phyloP scores from a whole-genome alignment of 768 basidiomycete genomes.

The Mycena leptocephala region DNA sequence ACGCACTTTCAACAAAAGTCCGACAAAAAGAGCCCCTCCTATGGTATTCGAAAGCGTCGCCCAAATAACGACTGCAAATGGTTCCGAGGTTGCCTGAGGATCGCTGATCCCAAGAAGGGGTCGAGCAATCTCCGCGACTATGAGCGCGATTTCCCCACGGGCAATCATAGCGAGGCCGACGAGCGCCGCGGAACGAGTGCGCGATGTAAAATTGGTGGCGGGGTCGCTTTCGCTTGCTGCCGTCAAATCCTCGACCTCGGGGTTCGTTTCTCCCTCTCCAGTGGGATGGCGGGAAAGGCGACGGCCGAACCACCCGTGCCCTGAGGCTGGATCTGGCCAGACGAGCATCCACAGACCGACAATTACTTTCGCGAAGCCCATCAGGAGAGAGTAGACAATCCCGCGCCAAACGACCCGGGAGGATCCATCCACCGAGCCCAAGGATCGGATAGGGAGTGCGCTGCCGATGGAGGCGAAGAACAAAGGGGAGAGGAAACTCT shows the following conservation, averaged over 20 bases:
- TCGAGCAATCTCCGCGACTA: constrained; percentile 66
- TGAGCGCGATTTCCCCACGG: constrained; percentile 79
- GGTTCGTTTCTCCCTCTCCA: not conserved
- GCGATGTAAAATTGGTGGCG: constrained; percentile 33
- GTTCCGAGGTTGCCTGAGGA: constrained; percentile 50
- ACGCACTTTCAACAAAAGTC: not conserved
- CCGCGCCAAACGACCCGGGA: constrained; percentile 49
- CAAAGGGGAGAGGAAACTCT: constrained; percentile 68
- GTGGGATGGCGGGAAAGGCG: not conserved
- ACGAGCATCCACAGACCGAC: constrained; percentile 64
- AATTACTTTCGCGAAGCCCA: constrained; percentile 68
- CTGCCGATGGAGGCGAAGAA: constrained; percentile 81
- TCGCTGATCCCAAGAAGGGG: constrained; percentile 42
- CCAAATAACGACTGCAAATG: constrained; percentile 72
- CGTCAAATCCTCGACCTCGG: not conserved
- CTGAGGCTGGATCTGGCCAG: constrained; percentile 43
- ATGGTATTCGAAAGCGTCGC: constrained; percentile 71
- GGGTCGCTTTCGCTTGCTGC: not conserved
- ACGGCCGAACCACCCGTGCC: constrained; percentile 32
- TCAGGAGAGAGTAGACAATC: constrained; percentile 70
- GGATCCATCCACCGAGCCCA: constrained; percentile 57
- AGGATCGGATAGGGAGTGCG: constrained; percentile 64
- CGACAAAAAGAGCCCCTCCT: constrained; percentile 54
- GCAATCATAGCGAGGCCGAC: constrained; percentile 76
- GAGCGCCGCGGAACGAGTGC: constrained; percentile 51